A percentile compares a stretch with the other conserved stretches of the same genome.
phyloP scores from a whole-genome alignment of 2,329 filamentous ascomycete genomes.

The Cladosporium sp. region DNA sequence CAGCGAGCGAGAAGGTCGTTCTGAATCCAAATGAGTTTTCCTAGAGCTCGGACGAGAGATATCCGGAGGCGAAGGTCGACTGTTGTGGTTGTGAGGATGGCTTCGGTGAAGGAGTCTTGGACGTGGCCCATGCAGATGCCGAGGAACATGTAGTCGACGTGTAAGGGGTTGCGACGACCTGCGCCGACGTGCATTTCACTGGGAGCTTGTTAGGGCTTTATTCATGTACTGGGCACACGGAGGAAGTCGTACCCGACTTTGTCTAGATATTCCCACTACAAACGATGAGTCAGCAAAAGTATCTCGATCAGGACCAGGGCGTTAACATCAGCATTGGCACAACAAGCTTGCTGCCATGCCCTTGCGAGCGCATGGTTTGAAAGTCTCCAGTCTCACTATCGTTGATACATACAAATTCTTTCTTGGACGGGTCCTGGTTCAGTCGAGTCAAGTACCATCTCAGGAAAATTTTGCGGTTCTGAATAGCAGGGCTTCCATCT shows the following conservation, averaged over 20 bases:
- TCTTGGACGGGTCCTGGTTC: conserved; percentile 67
- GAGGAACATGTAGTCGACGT: conserved; percentile 77
- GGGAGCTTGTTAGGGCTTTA: neutral
- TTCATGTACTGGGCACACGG: conserved; percentile 22
- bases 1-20: conserved; percentile 83
- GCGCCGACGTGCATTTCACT: conserved; percentile 78
- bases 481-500: conserved; percentile 69
- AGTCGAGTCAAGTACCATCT: conserved; percentile 71
- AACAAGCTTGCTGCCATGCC: too few relatives aligned
- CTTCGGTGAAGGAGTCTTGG: conserved; percentile 71
- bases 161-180: conserved; percentile 65
- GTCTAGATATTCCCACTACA: conserved; percentile 76
- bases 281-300: neutral
- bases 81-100: conserved; percentile 65
- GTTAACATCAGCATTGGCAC: too few relatives aligned
- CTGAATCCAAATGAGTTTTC: conserved; percentile 83
- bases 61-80: conserved; percentile 65
- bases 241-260: conserved; percentile 60
- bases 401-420: conserved; percentile 45
- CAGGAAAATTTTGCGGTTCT: conserved; percentile 71
- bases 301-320: neutral
- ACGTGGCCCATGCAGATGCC: conserved; percentile 68
- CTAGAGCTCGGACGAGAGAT: conserved; percentile 67
- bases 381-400: too few relatives aligned
- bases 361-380: too few relatives aligned